Evolutionary conservation across 257 asterid species (phyloP), one percentile per base, ranked within the genome.

Genomic region (Paulownia fortunei): DNA sequence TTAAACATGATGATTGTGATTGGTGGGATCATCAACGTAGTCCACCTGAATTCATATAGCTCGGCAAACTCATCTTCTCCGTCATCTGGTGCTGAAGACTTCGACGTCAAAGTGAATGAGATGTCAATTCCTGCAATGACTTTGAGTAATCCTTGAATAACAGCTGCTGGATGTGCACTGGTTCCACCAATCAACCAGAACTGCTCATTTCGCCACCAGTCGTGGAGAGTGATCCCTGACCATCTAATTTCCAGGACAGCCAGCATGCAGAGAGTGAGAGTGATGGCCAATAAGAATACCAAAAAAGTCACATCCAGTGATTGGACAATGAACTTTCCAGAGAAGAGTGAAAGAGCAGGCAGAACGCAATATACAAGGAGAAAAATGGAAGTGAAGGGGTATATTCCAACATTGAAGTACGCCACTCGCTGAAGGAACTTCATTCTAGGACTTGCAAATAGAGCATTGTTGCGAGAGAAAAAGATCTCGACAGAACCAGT

Each of bases 171-270:
- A 27, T 94, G 98, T 0, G 98, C 98, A 63, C 98, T 94, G 3
- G 98, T 94, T 15, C 98, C 98, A 5, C 97, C 96, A 16, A 94
- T 94, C 77, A 94, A 77, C 98, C 98, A 94, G 70, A 94, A 94
- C 77, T 94, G 98, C 85, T 92, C 98, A 51, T 94, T 94, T 8
- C 99, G 30, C 99, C 98, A 94, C 99, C 99, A 94, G 58, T 94
- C 98, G 13, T 94, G 90, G 37, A 94, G 92, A 0, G 92, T 91
- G 70, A 94, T 90, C 0, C 99, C 98, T 0, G 98, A 91, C 99
- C 99, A 94, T 54, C 79, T 79, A 84, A 92, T 88, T 67, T 94
- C 99, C 0, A 94, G 90, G n/a, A 94, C 27, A 0, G 98, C 99
- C 4, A 94, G 87, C 86, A 90, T 81, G 85, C 92, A 87, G 0